Evolutionary conservation across 345 rosid species (phyloP).

Genomic region (Rhodamnia argentea): DNA sequence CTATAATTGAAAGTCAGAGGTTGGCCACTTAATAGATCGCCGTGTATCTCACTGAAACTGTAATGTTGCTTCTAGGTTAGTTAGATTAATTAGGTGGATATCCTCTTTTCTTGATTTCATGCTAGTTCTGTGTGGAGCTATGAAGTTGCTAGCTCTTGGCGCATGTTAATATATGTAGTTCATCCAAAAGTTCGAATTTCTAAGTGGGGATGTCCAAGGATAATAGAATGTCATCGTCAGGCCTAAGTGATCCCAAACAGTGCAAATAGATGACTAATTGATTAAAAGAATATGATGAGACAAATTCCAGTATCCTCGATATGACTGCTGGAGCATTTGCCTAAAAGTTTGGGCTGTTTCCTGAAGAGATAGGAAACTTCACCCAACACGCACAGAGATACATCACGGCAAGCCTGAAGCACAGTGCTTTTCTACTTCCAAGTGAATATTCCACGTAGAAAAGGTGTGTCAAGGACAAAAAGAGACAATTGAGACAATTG

Average conservation of each 20-base stretch:
- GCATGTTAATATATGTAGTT: background rate
- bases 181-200: background rate
- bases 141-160: background rate
- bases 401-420: background rate
- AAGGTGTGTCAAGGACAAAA: background rate
- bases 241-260: background rate
- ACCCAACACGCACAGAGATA: background rate
- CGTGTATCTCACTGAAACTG: background rate
- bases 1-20: slow-evolving; percentile 78
- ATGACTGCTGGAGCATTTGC: background rate
- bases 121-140: background rate
- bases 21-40: slow-evolving; percentile 12
- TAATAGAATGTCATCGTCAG: background rate
- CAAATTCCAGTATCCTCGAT: background rate
- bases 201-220: background rate
- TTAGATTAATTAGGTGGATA: background rate
- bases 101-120: background rate
- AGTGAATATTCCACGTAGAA: background rate
- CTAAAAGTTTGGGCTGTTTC: background rate
- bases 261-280: background rate
- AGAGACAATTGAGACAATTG: background rate
- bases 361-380: background rate
- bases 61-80: background rate
- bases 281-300: too few species aligned
- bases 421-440: background rate